Conservation (phyloP, 768 basidiomycete species). For the Filobasidium wieringae region DNA sequence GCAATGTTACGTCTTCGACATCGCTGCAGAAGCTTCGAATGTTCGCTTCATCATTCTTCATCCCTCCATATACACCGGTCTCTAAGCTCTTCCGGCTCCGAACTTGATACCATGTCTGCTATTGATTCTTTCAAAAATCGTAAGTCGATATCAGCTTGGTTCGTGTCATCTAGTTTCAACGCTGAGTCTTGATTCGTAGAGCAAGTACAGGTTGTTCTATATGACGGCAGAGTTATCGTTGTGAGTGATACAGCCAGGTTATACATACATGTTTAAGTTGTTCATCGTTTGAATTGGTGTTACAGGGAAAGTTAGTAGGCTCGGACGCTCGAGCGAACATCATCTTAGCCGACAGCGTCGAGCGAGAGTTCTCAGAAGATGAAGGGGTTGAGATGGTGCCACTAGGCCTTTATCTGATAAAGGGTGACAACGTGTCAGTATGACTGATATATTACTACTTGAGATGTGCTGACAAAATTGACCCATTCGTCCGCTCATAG, state of each 20-base stretch:
- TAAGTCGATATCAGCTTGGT: slow-evolving; percentile 37
- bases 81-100: too few species aligned
- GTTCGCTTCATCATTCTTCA: too few species aligned
- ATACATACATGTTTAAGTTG: background rate
- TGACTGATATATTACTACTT: background rate
- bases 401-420: slow-evolving; percentile 88
- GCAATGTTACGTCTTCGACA: too few species aligned
- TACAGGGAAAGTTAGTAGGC: slow-evolving; percentile 76
- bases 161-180: background rate
- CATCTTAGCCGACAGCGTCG: slow-evolving; percentile 84
- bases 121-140: slow-evolving; percentile 87
- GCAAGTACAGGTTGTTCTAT: slow-evolving; percentile 82
- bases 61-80: too few species aligned
- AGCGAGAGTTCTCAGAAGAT: slow-evolving; percentile 81
- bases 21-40: too few species aligned
- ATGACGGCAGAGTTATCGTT: slow-evolving; percentile 90
- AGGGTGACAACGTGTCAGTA: slow-evolving; percentile 94
- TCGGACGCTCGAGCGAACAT: slow-evolving; percentile 94
- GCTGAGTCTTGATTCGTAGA: slow-evolving; percentile 43
- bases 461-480: background rate
- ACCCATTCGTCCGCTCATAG: slow-evolving; percentile 20
- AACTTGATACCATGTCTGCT: slow-evolving; percentile 53
- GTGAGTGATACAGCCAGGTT: slow-evolving; percentile 44
- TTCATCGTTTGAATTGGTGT: slow-evolving; percentile 1
- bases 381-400: slow-evolving; percentile 90